Evolutionary conservation across 2,329 filamentous ascomycete species (phyloP), one percentile per base, ranked within the genome.

Genomic region (Alternaria triticina): DNA sequence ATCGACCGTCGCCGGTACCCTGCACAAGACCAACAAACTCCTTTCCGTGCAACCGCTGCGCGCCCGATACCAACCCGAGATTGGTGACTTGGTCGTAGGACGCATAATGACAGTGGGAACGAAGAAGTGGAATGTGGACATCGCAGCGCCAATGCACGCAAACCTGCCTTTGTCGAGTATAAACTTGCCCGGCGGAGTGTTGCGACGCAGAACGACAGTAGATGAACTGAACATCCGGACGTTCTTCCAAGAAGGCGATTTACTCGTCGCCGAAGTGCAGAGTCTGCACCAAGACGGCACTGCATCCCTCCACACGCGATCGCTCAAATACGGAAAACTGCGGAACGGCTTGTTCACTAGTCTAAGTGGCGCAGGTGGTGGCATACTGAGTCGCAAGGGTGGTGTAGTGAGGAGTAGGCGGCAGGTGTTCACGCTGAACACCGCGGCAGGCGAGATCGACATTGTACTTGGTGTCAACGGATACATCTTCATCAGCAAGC

Each of bases 221-320:
- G 96, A 99, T 80, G 96, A 98, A 83, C 86, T 99, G 74, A 96
- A 98, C 82, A 98, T 99, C 81, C 89, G 96, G 54, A 93, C 90
- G n/a, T 99, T 97, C 82, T 98, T 99, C 83, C 90, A 91, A 58
- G 96, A 99, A 81, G 96, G 96, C 12, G 96, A 99, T 78, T 83
- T 99, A 56, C 84, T 99, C 15, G 92, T 98, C 17, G 96, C 96
- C 1, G 96, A 99, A 82, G 96, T 99, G 58, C 96, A 99, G 85
- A 88, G 89, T 71, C 85, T 99, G 58, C 93, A 94, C 79, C 87
- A 89, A 61, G 95, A 98, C 81, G 95, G 94, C 61, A 90, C 89
- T 2, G 94, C 96, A 1, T 90, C 90, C 61, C 84, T 99, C 75
- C 96, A 99, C 82, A 98, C 96, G 9, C 89, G 96, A 64, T 92